phyloP scores from a whole-genome alignment of 2,329 filamentous ascomycete genomes.

The Shiraia bambusicola region DNA sequence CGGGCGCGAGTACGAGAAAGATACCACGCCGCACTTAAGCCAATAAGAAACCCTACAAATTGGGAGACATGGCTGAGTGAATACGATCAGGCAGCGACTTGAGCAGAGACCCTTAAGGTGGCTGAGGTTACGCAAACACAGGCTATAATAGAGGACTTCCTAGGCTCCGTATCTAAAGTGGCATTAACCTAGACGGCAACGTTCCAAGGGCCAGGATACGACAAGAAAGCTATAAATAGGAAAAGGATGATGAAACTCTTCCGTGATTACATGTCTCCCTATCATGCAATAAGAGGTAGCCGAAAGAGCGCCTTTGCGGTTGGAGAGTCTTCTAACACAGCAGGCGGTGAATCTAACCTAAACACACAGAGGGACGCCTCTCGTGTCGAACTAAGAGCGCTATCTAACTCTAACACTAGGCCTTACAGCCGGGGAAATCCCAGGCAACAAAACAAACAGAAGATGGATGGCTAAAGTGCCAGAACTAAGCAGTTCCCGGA shows the following conservation, averaged over 20 bases:
- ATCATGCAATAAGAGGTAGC: background rate
- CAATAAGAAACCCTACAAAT: background rate
- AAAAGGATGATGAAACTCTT: constrained; percentile 3
- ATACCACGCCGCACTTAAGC: background rate
- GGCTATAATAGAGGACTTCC: constrained; percentile 1
- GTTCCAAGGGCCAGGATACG: constrained; percentile 1
- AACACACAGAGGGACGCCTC: background rate
- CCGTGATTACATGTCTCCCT: background rate
- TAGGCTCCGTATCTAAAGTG: background rate
- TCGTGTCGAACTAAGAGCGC: constrained; percentile 1
- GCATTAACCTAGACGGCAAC: constrained; percentile 1
- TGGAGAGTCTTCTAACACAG: background rate
- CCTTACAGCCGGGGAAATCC: constrained; percentile 2
- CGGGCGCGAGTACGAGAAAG: constrained; percentile 1
- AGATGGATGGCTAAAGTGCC: constrained; percentile 4
- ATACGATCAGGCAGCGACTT: constrained; percentile 1
- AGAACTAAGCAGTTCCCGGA: constrained; percentile 4
- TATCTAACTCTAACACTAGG: constrained; percentile 3
- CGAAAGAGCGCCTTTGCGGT: background rate
- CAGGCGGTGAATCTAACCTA: background rate
- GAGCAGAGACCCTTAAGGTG: constrained; percentile 1
- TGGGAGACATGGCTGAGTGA: constrained; percentile 1
- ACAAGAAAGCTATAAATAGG: constrained; percentile 3
- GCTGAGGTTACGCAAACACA: constrained; percentile 1
- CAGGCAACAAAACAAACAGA: constrained; percentile 1